phyloP scores from a whole-genome alignment of 805 yeast genomes.

The Isabelozyma heimii region DNA sequence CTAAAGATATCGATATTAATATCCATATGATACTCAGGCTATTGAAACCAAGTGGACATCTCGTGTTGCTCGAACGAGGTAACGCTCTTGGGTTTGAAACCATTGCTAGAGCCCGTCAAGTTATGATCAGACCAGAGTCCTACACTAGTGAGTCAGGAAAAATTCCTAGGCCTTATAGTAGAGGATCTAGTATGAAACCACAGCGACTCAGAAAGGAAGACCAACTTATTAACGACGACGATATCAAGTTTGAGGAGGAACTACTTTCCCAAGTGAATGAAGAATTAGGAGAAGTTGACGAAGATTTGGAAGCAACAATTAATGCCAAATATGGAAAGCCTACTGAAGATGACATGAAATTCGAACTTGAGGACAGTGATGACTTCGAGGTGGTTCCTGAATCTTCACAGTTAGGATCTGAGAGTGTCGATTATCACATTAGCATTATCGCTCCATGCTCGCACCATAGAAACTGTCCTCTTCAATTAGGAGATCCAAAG shows the following conservation, averaged over 20 bases:
- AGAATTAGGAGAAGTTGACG: conserved; percentile 10
- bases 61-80: conserved; percentile 84
- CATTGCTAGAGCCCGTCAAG: conserved; percentile 85
- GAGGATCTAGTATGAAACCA: conserved; percentile 46
- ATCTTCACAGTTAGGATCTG: conserved; percentile 8
- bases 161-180: conserved; percentile 66
- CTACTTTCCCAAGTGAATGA: conserved; percentile 24
- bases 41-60: conserved; percentile 74
- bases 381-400: conserved; percentile 21
- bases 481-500: conserved; percentile 74
- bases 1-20: conserved; percentile 69
- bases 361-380: conserved; percentile 43
- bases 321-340: conserved; percentile 41
- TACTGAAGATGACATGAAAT: conserved; percentile 42
- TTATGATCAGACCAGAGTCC: conserved; percentile 83
- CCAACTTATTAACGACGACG: conserved; percentile 34
- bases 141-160: conserved; percentile 53
- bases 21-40: conserved; percentile 57
- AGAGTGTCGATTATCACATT: conserved; percentile 48
- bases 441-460: conserved; percentile 85
- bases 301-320: conserved; percentile 26
- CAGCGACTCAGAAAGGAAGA: conserved; percentile 34
- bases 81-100: conserved; percentile 86
- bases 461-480: conserved; percentile 83
- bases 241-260: conserved; percentile 28